These are phyloP conservation scores for Penicillium riverlandense DNA, from an alignment of 495 filamentous ascomycete species.

Conservation along the genomic window DNA sequence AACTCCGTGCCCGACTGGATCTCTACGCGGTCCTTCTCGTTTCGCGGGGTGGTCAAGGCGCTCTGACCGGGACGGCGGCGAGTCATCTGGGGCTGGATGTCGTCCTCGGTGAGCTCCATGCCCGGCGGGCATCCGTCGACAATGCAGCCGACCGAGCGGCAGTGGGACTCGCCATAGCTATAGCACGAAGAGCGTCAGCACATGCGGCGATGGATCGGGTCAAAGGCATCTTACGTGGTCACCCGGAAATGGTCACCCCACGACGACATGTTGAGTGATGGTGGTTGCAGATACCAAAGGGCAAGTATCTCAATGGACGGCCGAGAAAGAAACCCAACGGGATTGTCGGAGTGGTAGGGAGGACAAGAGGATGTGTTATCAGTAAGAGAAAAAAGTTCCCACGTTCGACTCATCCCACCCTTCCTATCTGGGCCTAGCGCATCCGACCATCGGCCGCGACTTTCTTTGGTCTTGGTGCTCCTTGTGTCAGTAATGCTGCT, in stretches of 20 bases:
- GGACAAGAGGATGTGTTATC: not conserved
- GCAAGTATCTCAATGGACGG: not conserved
- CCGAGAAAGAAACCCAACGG: not conserved
- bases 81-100: slow-evolving; percentile 94
- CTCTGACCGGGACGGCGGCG: slow-evolving; percentile 87
- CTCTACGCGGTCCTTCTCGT: slow-evolving; percentile 86
- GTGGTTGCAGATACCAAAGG: slow-evolving; percentile 1
- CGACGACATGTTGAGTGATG: slow-evolving; percentile 63
- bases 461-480: slow-evolving; percentile 3
- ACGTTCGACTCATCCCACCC: slow-evolving; percentile 16
- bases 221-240: slow-evolving; percentile 59
- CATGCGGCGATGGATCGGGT: not conserved
- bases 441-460: slow-evolving; percentile 22
- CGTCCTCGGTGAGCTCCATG: slow-evolving; percentile 77
- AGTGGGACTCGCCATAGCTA: slow-evolving; percentile 88
- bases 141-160: slow-evolving; percentile 83
- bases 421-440: slow-evolving; percentile 27
- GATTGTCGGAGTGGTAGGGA: not conserved
- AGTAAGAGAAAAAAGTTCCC: not conserved
- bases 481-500: slow-evolving; percentile 12
- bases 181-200: slow-evolving; percentile 5
- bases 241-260: slow-evolving; percentile 82
- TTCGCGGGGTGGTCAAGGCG: slow-evolving; percentile 80
- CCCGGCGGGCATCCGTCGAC: slow-evolving; percentile 86
- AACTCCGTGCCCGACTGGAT: slow-evolving; percentile 95